Evolutionary conservation across 805 yeast species (phyloP), one percentile per base, ranked within the genome.

Genomic region (Ogataea ganodermae): DNA sequence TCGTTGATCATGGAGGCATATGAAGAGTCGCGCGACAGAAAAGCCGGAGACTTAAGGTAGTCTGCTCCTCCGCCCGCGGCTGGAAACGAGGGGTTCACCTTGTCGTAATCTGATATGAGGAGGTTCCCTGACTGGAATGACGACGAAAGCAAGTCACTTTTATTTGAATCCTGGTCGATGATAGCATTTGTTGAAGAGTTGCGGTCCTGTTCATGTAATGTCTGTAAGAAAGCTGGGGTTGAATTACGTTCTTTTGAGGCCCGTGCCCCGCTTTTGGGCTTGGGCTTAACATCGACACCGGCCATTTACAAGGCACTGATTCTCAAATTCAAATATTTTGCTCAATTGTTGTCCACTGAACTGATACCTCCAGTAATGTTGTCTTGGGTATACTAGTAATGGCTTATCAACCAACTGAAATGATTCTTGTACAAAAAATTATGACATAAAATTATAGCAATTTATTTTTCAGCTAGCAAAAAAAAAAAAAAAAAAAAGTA

Each of bases 1-100:
- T 47, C 46, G 26, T 42, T 47, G 10, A 47, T 37, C 16, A 42
- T 42, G 8, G 50, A 47, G 14, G 40, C 41, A 24, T 44, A 45
- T 1, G 45, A 41, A 8, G 45, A 45, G 18, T 48, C 43, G n/a
- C 46, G 33, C 17, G 46, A 41, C 7, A 44, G 33, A 22, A 36
- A 39, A 7, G 36, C 10, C 5, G 43, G 40, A n/a, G 45, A 44
- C 18, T 41, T 44, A 6, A 36, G 23, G 13, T 36, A 13, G 14
- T 17, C 20, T 26, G 16, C 30, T 17, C 17, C 24, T 6, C 21
- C 18, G 18, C 31, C 40, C 16, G 31, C 21, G 6, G 10, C 13
- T 7, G 40, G 40, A 21, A 18, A n/a, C n/a, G 32, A 23, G 4
- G 24, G 22, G 26, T 24, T 6, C 3, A 26, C 6, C n/a, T 13